These are phyloP conservation scores for Tolypocladium cylindrosporum DNA, from an alignment of 2,329 filamentous ascomycete species.

Conservation along the genomic window DNA sequence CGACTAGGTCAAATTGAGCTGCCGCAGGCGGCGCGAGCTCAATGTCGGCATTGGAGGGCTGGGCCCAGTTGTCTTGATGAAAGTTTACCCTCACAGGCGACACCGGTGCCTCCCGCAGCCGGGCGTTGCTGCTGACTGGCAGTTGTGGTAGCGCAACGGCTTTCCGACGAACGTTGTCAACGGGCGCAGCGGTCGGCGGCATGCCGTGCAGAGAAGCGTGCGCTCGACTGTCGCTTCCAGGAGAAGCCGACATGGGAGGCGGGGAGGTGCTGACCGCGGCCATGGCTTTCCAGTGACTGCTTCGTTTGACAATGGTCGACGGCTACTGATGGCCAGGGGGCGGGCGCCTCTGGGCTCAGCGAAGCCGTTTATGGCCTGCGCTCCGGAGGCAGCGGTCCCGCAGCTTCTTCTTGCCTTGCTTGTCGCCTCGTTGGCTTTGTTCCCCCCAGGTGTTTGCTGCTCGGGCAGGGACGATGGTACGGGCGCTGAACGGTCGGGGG, in stretches of 20 bases:
- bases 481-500: neutral
- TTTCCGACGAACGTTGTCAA: constrained; percentile 18
- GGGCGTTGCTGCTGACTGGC: constrained; percentile 19
- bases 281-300: constrained; percentile 14
- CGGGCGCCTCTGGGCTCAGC: neutral
- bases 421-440: neutral
- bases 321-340: neutral
- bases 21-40: constrained; percentile 25
- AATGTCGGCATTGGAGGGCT: constrained; percentile 42
- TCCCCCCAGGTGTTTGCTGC: neutral
- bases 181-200: constrained; percentile 5
- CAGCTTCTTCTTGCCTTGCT: neutral
- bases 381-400: neutral
- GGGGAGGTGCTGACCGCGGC: constrained; percentile 24
- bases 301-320: neutral
- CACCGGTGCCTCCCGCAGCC: constrained; percentile 40
- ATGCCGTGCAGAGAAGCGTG: constrained; percentile 6
- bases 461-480: neutral
- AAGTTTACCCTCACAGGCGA: constrained; percentile 48
- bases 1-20: constrained; percentile 13
- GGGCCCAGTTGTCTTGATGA: constrained; percentile 40
- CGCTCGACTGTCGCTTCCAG: constrained; percentile 10
- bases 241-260: constrained; percentile 18
- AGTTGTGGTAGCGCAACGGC: constrained; percentile 22
- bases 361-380: neutral